Conservation (phyloP, 2,329 filamentous ascomycete genomes). For the Pseudogymnoascus sp. region DNA sequence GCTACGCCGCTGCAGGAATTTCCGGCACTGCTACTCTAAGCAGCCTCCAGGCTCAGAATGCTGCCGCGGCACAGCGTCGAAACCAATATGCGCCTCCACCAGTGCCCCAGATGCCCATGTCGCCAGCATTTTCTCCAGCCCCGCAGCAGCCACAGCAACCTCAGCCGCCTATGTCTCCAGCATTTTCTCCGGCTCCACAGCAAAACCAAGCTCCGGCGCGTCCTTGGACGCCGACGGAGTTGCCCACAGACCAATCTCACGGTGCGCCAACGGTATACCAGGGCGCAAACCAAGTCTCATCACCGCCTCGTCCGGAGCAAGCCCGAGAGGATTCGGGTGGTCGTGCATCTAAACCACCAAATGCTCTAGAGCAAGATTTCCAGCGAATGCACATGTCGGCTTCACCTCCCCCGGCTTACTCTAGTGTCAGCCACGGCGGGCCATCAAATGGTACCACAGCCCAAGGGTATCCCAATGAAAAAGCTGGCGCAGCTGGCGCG, state of each 20-base stretch:
- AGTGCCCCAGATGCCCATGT: conserved; percentile 31
- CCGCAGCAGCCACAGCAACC: conserved; percentile 32
- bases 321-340: conserved; percentile 22
- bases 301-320: conserved; percentile 34
- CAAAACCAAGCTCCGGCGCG: conserved; percentile 36
- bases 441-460: conserved; percentile 34
- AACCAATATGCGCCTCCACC: conserved; percentile 61
- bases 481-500: conserved; percentile 31
- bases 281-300: conserved; percentile 61
- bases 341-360: conserved; percentile 43
- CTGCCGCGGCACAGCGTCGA: conserved; percentile 70
- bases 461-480: conserved; percentile 67
- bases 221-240: conserved; percentile 93
- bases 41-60: conserved; percentile 62
- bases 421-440: conserved; percentile 53
- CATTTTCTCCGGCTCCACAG: conserved; percentile 22
- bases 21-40: conserved; percentile 76
- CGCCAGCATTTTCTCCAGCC: conserved; percentile 21
- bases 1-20: conserved; percentile 86
- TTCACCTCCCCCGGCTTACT: conserved; percentile 92
- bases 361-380: conserved; percentile 78
- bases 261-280: conserved; percentile 89
- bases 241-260: conserved; percentile 75
- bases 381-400: conserved; percentile 71
- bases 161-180: conserved; percentile 23